Evolutionary conservation across 2,329 filamentous ascomycete genomes (phyloP).

Genomic region (Onygenales sp.): DNA sequence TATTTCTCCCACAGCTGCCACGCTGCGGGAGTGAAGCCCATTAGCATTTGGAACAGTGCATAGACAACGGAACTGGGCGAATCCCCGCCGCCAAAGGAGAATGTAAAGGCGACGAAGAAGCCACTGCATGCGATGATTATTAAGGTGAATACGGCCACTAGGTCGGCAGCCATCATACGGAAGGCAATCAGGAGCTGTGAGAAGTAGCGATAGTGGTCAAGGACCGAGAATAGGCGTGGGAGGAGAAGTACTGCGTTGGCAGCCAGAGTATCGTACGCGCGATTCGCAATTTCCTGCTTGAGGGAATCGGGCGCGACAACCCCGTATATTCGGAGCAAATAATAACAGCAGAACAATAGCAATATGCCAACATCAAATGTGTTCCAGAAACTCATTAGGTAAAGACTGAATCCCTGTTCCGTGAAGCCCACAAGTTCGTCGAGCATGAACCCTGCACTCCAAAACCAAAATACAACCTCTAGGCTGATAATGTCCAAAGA

Average conservation of each 20-base stretch:
- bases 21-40: constrained; percentile 91
- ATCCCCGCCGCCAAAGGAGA: constrained; percentile 63
- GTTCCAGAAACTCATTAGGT: constrained; percentile 98
- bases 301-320: constrained; percentile 68
- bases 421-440: constrained; percentile 95
- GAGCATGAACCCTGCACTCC: constrained; percentile 94
- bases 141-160: constrained; percentile 73
- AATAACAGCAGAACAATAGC: constrained; percentile 76
- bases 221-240: constrained; percentile 80
- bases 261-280: constrained; percentile 89
- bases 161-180: constrained; percentile 82
- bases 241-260: constrained; percentile 83
- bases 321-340: constrained; percentile 79
- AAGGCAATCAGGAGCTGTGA: constrained; percentile 91
- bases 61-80: constrained; percentile 71
- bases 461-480: constrained; percentile 92
- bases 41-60: constrained; percentile 83
- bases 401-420: constrained; percentile 90
- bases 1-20: constrained; percentile 84
- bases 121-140: constrained; percentile 85
- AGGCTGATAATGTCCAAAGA: constrained; percentile 73
- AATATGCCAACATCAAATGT: constrained; percentile 88
- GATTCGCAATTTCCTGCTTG: constrained; percentile 61
- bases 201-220: constrained; percentile 94
- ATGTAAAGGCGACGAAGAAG: constrained; percentile 88